Base-by-base conservation (phyloP, 305 asterid genomes). In the Striga hermonthica region DNA sequence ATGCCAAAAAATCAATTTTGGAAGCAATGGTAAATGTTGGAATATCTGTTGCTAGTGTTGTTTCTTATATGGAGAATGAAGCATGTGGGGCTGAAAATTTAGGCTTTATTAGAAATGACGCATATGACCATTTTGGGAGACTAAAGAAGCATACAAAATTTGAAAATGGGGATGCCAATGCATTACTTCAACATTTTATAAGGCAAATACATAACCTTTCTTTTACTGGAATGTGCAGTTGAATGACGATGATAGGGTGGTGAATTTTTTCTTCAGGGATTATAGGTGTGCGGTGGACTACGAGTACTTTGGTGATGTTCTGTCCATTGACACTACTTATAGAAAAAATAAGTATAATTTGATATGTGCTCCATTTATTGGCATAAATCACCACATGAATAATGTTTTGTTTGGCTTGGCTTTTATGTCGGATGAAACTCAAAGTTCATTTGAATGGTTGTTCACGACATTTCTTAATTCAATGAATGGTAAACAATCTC, bases 371-470 rank as follows among this genome's bases (percentile, higher is more conserved):
- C 66, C 54, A 40, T 60, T 41, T n/a, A 8, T 14, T 0, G 56
- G 62, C 9, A 43, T 41, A 2, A 62, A 62, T 45, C 66, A 62
- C 12, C 66, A 62, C 11, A 41, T 1, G 55, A 3, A 62, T 1
- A 62, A 16, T 43, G 55, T 62, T 38, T 40, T 43, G 66, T 60
- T 60, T 43, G 65, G 38, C 1, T 60, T 60, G 53, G 31, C 65
- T 22, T 22, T 22, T 22, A 22, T 22, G 31, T 22, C 31, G 31
- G 48, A 43, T 43, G 48, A 43, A 43, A 43, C 48, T 43, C 4
- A 43, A 43, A 43, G 4, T 6, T 43, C 48, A 7, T 43, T 43
- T 43, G 47, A 41, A 41, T 41, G 47, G n/a, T 41, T 41, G 47
- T 41, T 41, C 9, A 41, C 6, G 9, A 47, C 53, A 47, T 47